Evolutionary conservation across 805 yeast species (phyloP).

Genomic region (Yamadazyma nakazawae): DNA sequence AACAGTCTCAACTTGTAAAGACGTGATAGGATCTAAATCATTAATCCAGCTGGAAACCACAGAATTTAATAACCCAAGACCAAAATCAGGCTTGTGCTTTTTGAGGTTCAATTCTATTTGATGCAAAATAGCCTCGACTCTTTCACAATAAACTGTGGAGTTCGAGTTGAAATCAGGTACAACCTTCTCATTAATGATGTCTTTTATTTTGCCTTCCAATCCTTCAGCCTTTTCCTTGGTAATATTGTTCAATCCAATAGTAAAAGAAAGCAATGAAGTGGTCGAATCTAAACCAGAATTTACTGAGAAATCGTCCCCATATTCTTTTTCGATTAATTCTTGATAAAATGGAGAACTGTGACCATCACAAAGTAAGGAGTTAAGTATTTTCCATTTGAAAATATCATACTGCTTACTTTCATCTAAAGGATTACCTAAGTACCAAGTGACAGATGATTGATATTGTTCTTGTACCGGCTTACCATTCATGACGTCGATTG

Average conservation of each 20-base stretch:
- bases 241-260: conserved; percentile 83
- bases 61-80: conserved; percentile 69
- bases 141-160: conserved; percentile 23
- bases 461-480: conserved; percentile 69
- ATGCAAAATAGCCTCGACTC: conserved; percentile 83
- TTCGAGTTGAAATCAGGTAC: conserved; percentile 29
- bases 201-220: conserved; percentile 47
- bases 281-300: conserved; percentile 86
- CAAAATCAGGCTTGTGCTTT: conserved; percentile 88
- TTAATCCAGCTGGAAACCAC: conserved; percentile 86
- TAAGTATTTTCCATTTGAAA: conserved; percentile 67
- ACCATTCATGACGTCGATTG: conserved; percentile 55
- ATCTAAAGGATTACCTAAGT: conserved; percentile 64
- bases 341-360: conserved; percentile 90
- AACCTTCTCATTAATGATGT: conserved; percentile 43
- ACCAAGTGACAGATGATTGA: conserved; percentile 87
- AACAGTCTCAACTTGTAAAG: conserved; percentile 61
- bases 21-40: conserved; percentile 68
- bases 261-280: conserved; percentile 72
- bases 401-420: conserved; percentile 56
- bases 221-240: conserved; percentile 41
- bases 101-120: conserved; percentile 82
- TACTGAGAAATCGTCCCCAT: conserved; percentile 81
- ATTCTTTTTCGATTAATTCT: conserved; percentile 77
- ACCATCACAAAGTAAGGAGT: conserved; percentile 77